Conservation (phyloP, 345 rosid genomes). For the Clarkia xantiana region DNA sequence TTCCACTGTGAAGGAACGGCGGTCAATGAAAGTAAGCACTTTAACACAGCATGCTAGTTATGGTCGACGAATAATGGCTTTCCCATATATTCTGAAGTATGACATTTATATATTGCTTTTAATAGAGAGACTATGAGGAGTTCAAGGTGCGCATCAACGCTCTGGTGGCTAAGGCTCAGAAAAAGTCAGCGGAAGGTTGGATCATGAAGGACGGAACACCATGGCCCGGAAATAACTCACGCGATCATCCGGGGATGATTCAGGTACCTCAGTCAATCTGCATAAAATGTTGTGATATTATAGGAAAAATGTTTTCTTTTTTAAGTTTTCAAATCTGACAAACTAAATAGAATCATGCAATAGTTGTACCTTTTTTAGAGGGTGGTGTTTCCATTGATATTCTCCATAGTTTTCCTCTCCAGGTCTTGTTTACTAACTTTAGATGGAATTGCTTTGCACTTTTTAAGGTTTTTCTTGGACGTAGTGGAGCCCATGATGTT, state of each 20-base stretch:
- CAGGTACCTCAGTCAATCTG: constrained; percentile 31
- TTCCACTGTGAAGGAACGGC: constrained; percentile 89
- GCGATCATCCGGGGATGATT: constrained; percentile 98
- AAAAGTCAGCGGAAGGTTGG: constrained; percentile 98
- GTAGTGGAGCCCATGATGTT: constrained; percentile 68
- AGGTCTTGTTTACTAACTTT: background rate
- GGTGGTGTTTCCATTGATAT: too few relatives aligned
- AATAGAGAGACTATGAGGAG: constrained; percentile 92
- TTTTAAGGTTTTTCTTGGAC: constrained; percentile 71
- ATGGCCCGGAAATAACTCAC: constrained; percentile 92
- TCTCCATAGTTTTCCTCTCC: too few relatives aligned
- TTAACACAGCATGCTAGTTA: background rate
- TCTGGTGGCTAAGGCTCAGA: constrained; percentile 86
- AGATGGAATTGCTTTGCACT: background rate
- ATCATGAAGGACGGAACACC: constrained; percentile 95
- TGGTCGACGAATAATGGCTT: background rate
- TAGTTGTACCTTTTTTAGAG: too few relatives aligned
- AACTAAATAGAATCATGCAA: too few relatives aligned
- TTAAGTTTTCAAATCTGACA: too few relatives aligned
- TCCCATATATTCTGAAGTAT: too few relatives aligned
- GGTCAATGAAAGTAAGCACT: constrained; percentile 79
- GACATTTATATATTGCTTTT: constrained; percentile 5
- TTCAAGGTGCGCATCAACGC: constrained; percentile 79
- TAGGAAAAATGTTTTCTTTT: too few relatives aligned
- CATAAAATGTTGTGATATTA: too few relatives aligned